A percentile compares a stretch with the other conserved stretches of the same genome.
These are phyloP conservation scores for Trichophyton schoenleinii DNA, from an alignment of 2,329 filamentous ascomycete genomes.

Conservation along the genomic window DNA sequence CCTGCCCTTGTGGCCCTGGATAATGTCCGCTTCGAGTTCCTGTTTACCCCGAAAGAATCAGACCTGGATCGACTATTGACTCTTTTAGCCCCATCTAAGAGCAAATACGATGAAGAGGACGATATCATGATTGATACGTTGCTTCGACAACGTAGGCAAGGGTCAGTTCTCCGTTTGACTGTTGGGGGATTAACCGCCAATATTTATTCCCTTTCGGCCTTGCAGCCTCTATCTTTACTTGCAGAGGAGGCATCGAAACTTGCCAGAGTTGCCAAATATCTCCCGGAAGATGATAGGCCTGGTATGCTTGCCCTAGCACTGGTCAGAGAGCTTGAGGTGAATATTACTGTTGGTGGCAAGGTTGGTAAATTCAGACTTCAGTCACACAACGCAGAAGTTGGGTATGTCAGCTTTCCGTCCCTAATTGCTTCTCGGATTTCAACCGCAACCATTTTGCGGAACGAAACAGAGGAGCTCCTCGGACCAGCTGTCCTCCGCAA, in stretches of 20 bases:
- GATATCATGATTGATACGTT: constrained; percentile 92
- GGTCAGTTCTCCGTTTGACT: constrained; percentile 62
- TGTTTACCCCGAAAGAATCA: constrained; percentile 57
- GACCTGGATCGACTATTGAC: constrained; percentile 74
- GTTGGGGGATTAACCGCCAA: constrained; percentile 52
- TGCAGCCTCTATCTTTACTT: constrained; percentile 57
- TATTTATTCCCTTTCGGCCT: constrained; percentile 50
- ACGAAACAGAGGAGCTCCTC: constrained; percentile 58
- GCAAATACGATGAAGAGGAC: constrained; percentile 78
- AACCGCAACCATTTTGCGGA: constrained; percentile 49
- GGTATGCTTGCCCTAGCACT: constrained; percentile 65
- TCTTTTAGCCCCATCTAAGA: constrained; percentile 80
- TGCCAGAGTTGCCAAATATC: constrained; percentile 80
- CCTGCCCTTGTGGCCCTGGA: constrained; percentile 51
- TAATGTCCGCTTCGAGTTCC: constrained; percentile 59
- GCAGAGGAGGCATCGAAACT: constrained; percentile 69
- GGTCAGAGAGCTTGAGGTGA: constrained; percentile 50
- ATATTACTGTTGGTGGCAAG: constrained; percentile 52
- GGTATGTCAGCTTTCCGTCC: constrained; percentile 73
- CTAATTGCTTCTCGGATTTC: constrained; percentile 67
- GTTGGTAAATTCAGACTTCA: constrained; percentile 53
- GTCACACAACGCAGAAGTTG: constrained; percentile 54
- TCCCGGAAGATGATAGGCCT: constrained; percentile 89
- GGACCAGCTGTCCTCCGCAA: constrained; percentile 42
- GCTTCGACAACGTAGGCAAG: constrained; percentile 72